These are phyloP conservation scores for Fusarium albosuccineum DNA, from an alignment of 2,329 filamentous ascomycete species.

Conservation along the genomic window DNA sequence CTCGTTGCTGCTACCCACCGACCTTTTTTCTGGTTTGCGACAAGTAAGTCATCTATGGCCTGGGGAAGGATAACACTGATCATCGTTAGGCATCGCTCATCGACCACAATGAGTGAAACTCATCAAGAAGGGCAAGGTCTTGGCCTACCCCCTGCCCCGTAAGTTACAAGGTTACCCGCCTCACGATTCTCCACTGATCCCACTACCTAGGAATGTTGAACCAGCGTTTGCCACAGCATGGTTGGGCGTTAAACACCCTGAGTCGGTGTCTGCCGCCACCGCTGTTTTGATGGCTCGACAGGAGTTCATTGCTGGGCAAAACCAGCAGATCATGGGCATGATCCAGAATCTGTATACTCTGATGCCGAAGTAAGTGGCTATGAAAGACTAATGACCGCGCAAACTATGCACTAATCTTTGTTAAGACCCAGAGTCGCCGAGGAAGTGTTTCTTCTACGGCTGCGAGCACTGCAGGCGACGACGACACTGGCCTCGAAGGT, in stretches of 20 bases:
- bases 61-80: too few species aligned
- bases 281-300: background rate
- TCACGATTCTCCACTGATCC: background rate
- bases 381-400: too few species aligned
- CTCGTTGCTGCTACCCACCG: too few species aligned
- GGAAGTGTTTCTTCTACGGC: background rate
- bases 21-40: too few species aligned
- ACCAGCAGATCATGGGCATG: background rate
- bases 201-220: too few species aligned
- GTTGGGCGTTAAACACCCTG: too few species aligned
- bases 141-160: background rate
- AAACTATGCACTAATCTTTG: background rate
- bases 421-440: background rate
- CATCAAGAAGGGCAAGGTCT: slow-evolving; percentile 22
- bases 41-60: too few species aligned
- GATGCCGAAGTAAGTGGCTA: background rate
- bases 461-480: background rate
- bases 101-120: too few species aligned
- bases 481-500: too few species aligned
- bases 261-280: background rate
- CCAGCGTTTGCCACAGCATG: background rate
- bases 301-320: background rate
- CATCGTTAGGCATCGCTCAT: too few species aligned
- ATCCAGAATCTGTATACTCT: background rate
- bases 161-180: background rate